These are phyloP conservation scores for Oenanthe javanica DNA, from an alignment of 140 eudicot species.

Conservation along the genomic window DNA sequence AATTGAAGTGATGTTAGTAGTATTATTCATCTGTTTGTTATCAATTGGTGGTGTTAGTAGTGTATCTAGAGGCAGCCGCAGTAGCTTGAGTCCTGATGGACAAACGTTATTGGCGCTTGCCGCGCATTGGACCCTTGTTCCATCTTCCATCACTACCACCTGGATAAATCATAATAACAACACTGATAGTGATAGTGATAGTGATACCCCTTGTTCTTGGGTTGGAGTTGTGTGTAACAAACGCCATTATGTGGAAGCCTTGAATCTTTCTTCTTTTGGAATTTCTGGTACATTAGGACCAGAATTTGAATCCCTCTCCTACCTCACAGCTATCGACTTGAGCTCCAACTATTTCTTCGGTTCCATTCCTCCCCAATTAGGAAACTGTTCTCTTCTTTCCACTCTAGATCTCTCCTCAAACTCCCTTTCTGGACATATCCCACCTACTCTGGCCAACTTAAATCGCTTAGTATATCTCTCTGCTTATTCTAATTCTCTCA, in stretches of 20 bases:
- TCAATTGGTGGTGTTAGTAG: not conserved
- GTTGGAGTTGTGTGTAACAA: constrained; percentile 48
- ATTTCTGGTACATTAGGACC: constrained; percentile 66
- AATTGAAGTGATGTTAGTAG: not conserved
- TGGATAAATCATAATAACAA: constrained; percentile 45
- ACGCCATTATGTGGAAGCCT: constrained; percentile 26
- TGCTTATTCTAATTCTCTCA: constrained; percentile 35
- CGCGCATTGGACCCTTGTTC: constrained; percentile 46
- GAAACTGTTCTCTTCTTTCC: constrained; percentile 38
- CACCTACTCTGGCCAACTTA: constrained; percentile 36
- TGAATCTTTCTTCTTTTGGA: constrained; percentile 37
- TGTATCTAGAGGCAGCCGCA: not conserved
- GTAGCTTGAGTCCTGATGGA: constrained; percentile 45
- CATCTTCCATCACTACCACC: constrained; percentile 36
- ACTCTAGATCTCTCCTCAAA: constrained; percentile 36
- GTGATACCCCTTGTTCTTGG: constrained; percentile 74
- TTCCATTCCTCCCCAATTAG: constrained; percentile 36
- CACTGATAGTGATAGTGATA: not conserved
- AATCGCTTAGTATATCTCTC: constrained; percentile 20
- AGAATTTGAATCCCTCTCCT: constrained; percentile 31
- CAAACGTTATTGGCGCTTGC: constrained; percentile 38
- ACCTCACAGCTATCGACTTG: constrained; percentile 41
- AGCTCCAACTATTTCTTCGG: constrained; percentile 40
- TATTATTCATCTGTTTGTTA: not conserved
- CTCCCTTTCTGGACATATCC: constrained; percentile 43